Evolutionary conservation across 768 basidiomycete genomes (phyloP).

Genomic region (Lactifluus hygrophoroides): DNA sequence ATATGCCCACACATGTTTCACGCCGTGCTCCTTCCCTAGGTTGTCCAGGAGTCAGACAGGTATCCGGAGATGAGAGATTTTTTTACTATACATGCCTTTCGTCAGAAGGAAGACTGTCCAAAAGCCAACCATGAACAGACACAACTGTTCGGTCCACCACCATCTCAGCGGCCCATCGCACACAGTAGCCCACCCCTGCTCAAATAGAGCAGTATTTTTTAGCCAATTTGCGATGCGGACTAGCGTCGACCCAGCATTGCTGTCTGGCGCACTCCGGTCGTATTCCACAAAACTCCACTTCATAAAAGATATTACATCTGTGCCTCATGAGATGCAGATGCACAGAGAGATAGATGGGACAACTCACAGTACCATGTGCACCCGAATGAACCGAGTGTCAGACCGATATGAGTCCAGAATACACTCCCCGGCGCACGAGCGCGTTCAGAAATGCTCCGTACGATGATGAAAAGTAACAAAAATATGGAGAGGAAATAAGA

Average conservation of each 20-base stretch:
- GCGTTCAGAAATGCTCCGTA: constrained; percentile 12
- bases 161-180: constrained; percentile 37
- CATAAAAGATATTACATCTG: constrained; percentile 44
- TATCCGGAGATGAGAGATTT: no score
- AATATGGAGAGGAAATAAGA: constrained; percentile 32
- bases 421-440: background rate
- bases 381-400: constrained; percentile 31
- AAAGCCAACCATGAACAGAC: constrained; percentile 47
- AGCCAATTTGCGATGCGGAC: constrained; percentile 49
- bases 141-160: constrained; percentile 68
- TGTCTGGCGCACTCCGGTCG: constrained; percentile 23
- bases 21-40: constrained; percentile 33
- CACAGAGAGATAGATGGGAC: background rate
- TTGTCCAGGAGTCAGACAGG: no score
- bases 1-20: constrained; percentile 54
- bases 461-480: constrained; percentile 25
- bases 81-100: no score
- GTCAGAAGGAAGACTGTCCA: constrained; percentile 45
- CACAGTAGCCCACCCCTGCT: constrained; percentile 45
- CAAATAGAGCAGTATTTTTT: constrained; percentile 44
- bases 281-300: constrained; percentile 51
- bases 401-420: constrained; percentile 26
- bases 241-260: constrained; percentile 9
- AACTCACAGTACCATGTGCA: constrained; percentile 48
- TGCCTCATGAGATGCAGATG: no score